phyloP scores from a whole-genome alignment of 169 alveolate species.

The Plasmodium fragile region DNA sequence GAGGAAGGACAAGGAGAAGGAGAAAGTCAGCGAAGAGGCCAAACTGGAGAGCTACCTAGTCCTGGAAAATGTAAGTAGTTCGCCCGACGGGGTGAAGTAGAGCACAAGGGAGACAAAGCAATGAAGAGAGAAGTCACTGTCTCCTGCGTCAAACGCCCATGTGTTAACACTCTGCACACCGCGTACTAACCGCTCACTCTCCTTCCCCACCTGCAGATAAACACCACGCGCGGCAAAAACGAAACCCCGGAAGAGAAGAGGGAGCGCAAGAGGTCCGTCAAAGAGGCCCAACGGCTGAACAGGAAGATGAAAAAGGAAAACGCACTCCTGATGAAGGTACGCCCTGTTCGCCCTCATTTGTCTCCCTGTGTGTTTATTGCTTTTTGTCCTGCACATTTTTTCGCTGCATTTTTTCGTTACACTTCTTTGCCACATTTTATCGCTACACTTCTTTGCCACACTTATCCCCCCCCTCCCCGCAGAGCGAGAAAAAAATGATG shows the following conservation, averaged over 20 bases:
- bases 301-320: slow-evolving; percentile 87
- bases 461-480: not conserved
- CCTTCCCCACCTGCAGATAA: slow-evolving; percentile 32
- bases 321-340: slow-evolving; percentile 61
- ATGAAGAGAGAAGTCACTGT: not conserved
- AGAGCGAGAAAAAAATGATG: slow-evolving; percentile 70
- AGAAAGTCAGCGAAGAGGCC: not conserved
- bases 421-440: not conserved
- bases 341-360: not conserved
- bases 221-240: slow-evolving; percentile 79
- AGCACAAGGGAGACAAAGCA: not conserved
- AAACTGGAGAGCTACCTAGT: slow-evolving; percentile 45
- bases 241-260: slow-evolving; percentile 88
- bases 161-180: not conserved
- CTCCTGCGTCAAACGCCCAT: not conserved
- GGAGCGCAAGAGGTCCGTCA: slow-evolving; percentile 86
- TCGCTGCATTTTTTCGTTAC: not conserved
- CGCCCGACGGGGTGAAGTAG: not conserved
- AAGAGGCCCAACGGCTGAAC: slow-evolving; percentile 86
- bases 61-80: slow-evolving; percentile 34
- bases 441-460: not conserved
- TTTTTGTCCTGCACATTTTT: not conserved
- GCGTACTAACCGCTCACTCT: not conserved
- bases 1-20: not conserved
- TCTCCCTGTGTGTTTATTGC: not conserved